A percentile compares a stretch with the other conserved stretches of the same genome.
Conservation (phyloP, 2,329 filamentous ascomycete genomes). For the Cercospora sesami region DNA sequence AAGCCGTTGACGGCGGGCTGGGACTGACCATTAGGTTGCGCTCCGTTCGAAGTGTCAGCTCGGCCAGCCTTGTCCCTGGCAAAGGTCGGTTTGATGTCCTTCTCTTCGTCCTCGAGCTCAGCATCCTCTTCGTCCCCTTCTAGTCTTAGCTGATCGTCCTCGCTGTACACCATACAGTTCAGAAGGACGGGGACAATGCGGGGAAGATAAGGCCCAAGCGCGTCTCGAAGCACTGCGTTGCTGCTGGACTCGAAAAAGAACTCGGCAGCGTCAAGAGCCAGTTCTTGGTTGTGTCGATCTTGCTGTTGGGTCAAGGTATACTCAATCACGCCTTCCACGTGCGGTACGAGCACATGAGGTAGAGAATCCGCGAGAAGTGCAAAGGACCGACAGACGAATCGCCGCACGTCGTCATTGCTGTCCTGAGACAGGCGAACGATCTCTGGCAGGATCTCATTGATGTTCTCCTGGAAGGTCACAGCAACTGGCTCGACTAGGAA, state of each 20-base stretch:
- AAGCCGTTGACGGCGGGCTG: slow-evolving; percentile 43
- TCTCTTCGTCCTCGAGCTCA: slow-evolving; percentile 81
- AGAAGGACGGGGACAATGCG: slow-evolving; percentile 89
- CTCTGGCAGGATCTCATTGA: slow-evolving; percentile 78
- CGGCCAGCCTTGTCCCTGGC: slow-evolving; percentile 63
- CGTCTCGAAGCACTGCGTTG: slow-evolving; percentile 74
- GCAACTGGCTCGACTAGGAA: slow-evolving; percentile 75
- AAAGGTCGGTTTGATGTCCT: slow-evolving; percentile 92
- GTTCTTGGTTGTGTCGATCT: slow-evolving; percentile 75
- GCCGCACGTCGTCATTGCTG: slow-evolving; percentile 74
- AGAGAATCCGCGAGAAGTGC: slow-evolving; percentile 87
- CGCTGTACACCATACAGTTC: slow-evolving; percentile 93
- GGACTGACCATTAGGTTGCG: slow-evolving; percentile 56
- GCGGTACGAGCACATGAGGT: slow-evolving; percentile 85
- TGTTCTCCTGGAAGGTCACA: slow-evolving; percentile 73
- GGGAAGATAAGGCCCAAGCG: slow-evolving; percentile 72
- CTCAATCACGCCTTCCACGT: slow-evolving; percentile 83
- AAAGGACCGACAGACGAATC: slow-evolving; percentile 91
- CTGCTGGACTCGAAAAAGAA: slow-evolving; percentile 96
- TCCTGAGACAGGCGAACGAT: slow-evolving; percentile 82
- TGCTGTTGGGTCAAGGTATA: slow-evolving; percentile 91
- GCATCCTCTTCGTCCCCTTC: slow-evolving; percentile 72
- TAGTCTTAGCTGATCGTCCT: slow-evolving; percentile 84
- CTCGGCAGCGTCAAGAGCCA: slow-evolving; percentile 91
- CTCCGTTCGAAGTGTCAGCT: slow-evolving; percentile 52